phyloP scores from a whole-genome alignment of 352 stramenopile species.

The Globisporangium spinosum region DNA sequence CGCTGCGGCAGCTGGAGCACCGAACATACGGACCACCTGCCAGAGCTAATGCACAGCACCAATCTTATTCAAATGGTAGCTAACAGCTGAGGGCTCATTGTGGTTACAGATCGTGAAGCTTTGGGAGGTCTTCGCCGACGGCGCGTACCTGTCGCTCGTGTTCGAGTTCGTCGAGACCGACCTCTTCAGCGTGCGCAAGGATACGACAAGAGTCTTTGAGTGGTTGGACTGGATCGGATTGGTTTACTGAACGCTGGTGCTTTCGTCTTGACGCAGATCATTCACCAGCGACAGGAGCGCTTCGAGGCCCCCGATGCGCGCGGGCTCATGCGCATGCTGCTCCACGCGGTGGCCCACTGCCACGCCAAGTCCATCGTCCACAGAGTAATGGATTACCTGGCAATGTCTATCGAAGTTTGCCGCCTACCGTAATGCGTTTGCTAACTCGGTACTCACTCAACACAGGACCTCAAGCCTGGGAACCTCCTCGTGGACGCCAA shows the following conservation, averaged over 20 bases:
- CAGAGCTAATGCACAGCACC: background rate
- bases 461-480: constrained; percentile 66
- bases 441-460: background rate
- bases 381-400: constrained; percentile 23
- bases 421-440: background rate
- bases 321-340: constrained; percentile 60
- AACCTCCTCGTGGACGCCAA: constrained; percentile 56
- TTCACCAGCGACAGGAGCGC: constrained; percentile 34
- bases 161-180: constrained; percentile 71
- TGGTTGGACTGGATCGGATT: background rate
- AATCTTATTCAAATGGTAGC: background rate
- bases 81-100: background rate
- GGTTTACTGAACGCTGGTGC: background rate
- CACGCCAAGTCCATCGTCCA: constrained; percentile 64
- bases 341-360: constrained; percentile 59
- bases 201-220: background rate
- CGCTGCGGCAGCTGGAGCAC: constrained; percentile 68
- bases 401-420: too few relatives aligned
- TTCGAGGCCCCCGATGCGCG: constrained; percentile 44
- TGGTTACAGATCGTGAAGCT: constrained; percentile 55
- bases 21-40: constrained; percentile 33
- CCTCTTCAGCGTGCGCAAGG: constrained; percentile 37
- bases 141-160: constrained; percentile 54
- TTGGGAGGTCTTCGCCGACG: constrained; percentile 54
- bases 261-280: constrained; percentile 20